Conservation (phyloP, 441 rosid genomes). For the Euphorbia corollata region DNA sequence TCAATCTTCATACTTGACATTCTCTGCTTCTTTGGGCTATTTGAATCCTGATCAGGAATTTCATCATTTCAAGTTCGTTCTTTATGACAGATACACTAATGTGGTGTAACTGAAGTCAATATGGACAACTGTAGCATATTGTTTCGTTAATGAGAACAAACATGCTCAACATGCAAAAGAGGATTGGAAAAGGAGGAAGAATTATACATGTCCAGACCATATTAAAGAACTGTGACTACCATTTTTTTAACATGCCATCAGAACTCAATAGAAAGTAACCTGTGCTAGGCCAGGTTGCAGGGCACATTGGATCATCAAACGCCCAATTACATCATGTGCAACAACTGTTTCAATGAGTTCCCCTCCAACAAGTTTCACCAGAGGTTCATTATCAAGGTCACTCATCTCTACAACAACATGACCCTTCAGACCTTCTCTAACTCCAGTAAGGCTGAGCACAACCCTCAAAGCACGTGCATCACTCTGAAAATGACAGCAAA, state of each 20-base stretch:
- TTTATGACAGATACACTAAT: neutral
- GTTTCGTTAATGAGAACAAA: neutral
- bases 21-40: too few species aligned
- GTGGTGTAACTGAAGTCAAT: neutral
- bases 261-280: constrained; percentile 33
- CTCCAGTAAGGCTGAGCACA: constrained; percentile 87
- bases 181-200: constrained; percentile 52
- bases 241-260: neutral
- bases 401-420: constrained; percentile 96
- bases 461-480: constrained; percentile 92
- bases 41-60: too few species aligned
- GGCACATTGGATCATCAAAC: constrained; percentile 94
- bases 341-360: constrained; percentile 86
- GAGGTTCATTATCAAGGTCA: constrained; percentile 90
- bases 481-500: constrained; percentile 42
- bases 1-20: too few species aligned
- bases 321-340: constrained; percentile 93
- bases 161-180: neutral
- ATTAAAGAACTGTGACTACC: neutral
- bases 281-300: constrained; percentile 90
- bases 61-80: too few species aligned
- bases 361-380: constrained; percentile 97
- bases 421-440: constrained; percentile 69
- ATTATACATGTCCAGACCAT: constrained; percentile 26
- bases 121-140: neutral